Evolutionary conservation across 352 stramenopile genomes (phyloP), one percentile per base, ranked within the genome.

Genomic region (Globisporangium splendens): DNA sequence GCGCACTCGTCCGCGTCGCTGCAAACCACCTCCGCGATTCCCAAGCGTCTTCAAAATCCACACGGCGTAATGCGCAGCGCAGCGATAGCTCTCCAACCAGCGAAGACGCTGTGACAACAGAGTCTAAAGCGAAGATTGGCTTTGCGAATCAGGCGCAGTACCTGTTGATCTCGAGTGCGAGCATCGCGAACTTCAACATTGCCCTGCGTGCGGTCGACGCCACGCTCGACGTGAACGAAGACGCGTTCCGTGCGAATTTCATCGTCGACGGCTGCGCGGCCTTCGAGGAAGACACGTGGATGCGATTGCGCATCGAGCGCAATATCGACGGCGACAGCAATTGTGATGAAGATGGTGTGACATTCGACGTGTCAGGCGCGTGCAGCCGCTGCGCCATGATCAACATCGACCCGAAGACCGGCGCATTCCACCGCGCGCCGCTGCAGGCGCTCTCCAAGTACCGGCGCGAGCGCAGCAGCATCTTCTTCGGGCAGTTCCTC

Each of bases 401-500:
- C 63, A 95, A 95, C 54, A 73, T 96, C 51, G 77, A 96, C 61
- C 86, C 73, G 28, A 62, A 65, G 46, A 93, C 80, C 6, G 81
- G 83, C 8, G 63, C 68, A 17, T 88, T 83, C 57, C 52, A 68
- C 44, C 62, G 71, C 15, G 72, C 70, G 56, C 82, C 77, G 18
- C 72, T 96, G 44, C 81, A 90, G 55, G 72, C 83, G 33, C 77
- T 96, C 6, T 85, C 84, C 18, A 76, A 60, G 54, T 95, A 90
- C 68, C 77, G 84, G 2, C 75, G 86, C 22, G 66, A 93, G 54
- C 75, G 73, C 51, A 86, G 70, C 53, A 78, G 72, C 56, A 92
- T 95, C 53, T 83, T 91, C 66, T 95, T 96, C 57, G 84, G 86
- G 13, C 84, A 95, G 56, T 94, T 91, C 55, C 70, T 93, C 21